Evolutionary conservation across 768 basidiomycete genomes (phyloP).

Genomic region (Lactarius hengduanensis): DNA sequence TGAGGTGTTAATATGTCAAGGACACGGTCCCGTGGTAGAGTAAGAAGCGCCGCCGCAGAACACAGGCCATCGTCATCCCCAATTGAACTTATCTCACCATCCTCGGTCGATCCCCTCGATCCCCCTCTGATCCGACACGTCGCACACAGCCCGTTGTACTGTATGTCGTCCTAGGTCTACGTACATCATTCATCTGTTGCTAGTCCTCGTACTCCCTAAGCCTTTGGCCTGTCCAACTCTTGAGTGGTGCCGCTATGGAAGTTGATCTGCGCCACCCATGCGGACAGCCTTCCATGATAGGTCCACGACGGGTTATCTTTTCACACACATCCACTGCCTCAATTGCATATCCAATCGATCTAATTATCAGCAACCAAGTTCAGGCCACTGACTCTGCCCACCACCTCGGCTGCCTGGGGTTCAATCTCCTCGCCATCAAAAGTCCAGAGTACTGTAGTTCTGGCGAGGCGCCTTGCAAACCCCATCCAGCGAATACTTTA

Average conservation of each 20-base stretch:
- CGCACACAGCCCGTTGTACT: not conserved
- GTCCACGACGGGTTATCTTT: not conserved
- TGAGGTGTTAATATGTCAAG: constrained; percentile 23
- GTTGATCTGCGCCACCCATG: not conserved
- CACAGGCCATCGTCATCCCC: not conserved
- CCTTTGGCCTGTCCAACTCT: not conserved
- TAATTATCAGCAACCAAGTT: constrained; percentile 1
- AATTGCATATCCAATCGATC: not conserved
- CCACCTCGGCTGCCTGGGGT: not conserved
- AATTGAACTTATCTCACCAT: not conserved
- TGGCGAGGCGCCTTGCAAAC: constrained; percentile 7
- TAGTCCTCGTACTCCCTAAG: not conserved
- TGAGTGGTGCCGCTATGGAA: not conserved
- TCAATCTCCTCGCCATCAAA: not conserved
- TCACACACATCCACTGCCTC: constrained; percentile 7
- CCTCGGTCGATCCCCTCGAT: not conserved
- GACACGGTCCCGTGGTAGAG: constrained; percentile 1
- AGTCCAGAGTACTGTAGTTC: not conserved
- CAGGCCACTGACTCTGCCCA: not conserved
- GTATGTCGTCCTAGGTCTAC: not conserved
- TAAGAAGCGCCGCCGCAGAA: not conserved
- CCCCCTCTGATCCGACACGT: not conserved
- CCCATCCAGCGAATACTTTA: constrained; percentile 7
- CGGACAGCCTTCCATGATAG: constrained; percentile 6
- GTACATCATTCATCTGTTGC: not conserved